Conservation (phyloP, 1,284 basidiomycete genomes). For the Cystobasidiaceae sp. region DNA sequence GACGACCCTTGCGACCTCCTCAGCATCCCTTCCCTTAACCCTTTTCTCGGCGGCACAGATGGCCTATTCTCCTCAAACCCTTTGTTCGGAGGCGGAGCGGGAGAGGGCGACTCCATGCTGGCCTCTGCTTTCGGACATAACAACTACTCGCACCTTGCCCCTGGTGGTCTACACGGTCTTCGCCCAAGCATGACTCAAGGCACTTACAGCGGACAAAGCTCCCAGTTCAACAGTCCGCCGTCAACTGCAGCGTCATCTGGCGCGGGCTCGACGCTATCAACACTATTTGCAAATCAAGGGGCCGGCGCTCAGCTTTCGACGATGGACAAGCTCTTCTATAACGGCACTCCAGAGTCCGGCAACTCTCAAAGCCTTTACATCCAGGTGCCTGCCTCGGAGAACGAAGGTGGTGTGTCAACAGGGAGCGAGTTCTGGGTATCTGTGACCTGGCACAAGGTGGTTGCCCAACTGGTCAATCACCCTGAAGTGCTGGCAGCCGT, state of each 20-base stretch:
- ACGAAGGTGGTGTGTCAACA: constrained; percentile 1
- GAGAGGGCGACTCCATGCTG: not conserved
- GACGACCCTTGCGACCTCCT: no score
- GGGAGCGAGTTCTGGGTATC: constrained; percentile 30
- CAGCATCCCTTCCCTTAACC: no score
- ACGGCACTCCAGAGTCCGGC: constrained; percentile 5
- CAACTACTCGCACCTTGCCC: not conserved
- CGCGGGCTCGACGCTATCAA: not conserved
- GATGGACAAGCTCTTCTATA: constrained; percentile 17
- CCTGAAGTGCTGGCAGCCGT: not conserved
- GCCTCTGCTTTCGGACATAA: not conserved
- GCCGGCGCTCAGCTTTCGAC: not conserved
- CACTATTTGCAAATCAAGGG: not conserved
- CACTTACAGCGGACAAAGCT: no score
- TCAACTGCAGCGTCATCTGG: not conserved
- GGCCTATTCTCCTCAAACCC: no score
- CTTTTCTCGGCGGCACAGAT: no score
- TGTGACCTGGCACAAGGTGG: constrained; percentile 14
- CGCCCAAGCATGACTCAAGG: not conserved
- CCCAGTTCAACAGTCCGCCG: not conserved
- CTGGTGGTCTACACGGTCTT: not conserved
- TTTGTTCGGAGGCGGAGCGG: no score
- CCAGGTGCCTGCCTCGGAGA: constrained; percentile 13
- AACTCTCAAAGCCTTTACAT: constrained; percentile 16
- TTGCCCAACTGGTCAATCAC: constrained; percentile 5